Evolutionary conservation across 2,329 filamentous ascomycete species (phyloP).

Genomic region (Epichloe gansuensis): DNA sequence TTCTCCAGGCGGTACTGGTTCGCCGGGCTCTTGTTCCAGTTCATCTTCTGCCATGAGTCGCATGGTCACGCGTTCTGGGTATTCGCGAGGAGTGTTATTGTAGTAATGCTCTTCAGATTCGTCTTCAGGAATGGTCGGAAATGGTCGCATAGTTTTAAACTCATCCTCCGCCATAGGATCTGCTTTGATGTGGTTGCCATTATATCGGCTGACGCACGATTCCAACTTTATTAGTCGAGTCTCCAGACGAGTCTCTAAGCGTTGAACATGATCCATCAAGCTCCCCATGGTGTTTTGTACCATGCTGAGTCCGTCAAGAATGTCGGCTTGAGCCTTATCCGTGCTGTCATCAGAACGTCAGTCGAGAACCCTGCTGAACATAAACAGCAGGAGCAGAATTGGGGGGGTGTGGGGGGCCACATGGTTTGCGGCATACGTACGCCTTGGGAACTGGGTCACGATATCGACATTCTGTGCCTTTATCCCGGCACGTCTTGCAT

Average conservation of each 20-base stretch:
- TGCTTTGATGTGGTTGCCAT: slow-evolving; percentile 12
- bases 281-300: slow-evolving; percentile 26
- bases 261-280: slow-evolving; percentile 25
- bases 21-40: slow-evolving; percentile 38
- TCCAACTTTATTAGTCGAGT: slow-evolving; percentile 24
- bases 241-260: slow-evolving; percentile 29
- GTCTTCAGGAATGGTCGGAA: slow-evolving; percentile 9
- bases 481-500: slow-evolving; percentile 80
- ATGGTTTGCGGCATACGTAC: slow-evolving; percentile 32
- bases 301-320: slow-evolving; percentile 40
- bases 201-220: slow-evolving; percentile 9
- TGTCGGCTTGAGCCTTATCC: slow-evolving; percentile 49
- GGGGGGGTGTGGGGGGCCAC: too few relatives aligned
- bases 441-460: slow-evolving; percentile 85
- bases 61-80: slow-evolving; percentile 16
- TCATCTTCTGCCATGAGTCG: slow-evolving; percentile 32
- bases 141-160: slow-evolving; percentile 13
- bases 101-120: slow-evolving; percentile 10
- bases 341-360: slow-evolving; percentile 26
- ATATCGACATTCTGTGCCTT: slow-evolving; percentile 73
- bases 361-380: not conserved
- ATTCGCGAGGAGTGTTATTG: slow-evolving; percentile 14
- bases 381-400: not conserved
- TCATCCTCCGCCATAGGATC: slow-evolving; percentile 21
- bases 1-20: slow-evolving; percentile 42